These are phyloP conservation scores for Fusarium liriodendri DNA, from an alignment of 2,329 filamentous ascomycete genomes.

Conservation along the genomic window DNA sequence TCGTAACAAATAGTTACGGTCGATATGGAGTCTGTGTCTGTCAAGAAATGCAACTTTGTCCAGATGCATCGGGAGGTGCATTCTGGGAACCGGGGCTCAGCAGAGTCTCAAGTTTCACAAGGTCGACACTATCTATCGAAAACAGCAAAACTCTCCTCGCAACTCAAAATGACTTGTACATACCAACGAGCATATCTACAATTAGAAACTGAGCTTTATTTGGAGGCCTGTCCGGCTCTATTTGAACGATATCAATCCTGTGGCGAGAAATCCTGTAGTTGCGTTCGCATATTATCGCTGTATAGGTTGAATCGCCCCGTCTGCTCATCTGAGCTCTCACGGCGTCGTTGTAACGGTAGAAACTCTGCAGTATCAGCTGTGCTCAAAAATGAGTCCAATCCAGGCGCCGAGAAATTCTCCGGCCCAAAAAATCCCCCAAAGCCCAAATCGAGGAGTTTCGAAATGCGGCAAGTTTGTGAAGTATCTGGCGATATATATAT, in stretches of 20 bases:
- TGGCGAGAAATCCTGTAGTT: background rate
- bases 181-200: background rate
- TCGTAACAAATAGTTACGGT: background rate
- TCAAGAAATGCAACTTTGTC: background rate
- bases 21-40: rapidly evolving
- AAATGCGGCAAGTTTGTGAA: background rate
- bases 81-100: background rate
- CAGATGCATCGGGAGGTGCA: background rate
- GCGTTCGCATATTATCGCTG: background rate
- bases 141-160: background rate
- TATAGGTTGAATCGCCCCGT: background rate
- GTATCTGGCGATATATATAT: background rate
- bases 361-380: background rate
- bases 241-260: background rate
- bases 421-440: background rate
- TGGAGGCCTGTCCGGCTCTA: background rate
- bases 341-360: background rate
- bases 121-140: background rate
- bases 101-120: background rate
- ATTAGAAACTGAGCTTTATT: background rate
- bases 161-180: background rate
- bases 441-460: background rate
- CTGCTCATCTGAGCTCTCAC: background rate
- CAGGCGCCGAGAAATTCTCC: background rate
- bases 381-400: background rate